Conservation (phyloP, 345 rosid species). For the Corchorus olitorius region DNA sequence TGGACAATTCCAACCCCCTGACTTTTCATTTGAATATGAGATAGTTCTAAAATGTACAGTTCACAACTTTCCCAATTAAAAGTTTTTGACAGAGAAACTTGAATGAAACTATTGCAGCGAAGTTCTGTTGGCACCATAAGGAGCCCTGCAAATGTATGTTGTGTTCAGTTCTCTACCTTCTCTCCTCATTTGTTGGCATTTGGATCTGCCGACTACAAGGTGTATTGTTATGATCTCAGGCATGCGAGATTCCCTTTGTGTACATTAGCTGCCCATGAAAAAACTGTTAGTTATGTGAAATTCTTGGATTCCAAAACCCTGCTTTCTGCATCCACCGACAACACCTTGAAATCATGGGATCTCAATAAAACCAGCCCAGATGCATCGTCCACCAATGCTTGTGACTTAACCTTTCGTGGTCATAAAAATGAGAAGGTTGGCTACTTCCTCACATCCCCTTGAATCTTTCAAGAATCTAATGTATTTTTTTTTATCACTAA, state of each 20-base stretch:
- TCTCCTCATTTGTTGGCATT: constrained; percentile 71
- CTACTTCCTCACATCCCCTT: constrained; percentile 17
- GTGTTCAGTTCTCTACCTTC: constrained; percentile 76
- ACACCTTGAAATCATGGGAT: constrained; percentile 86
- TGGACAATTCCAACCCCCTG: background rate
- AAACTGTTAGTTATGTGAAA: constrained; percentile 88
- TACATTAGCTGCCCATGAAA: constrained; percentile 72
- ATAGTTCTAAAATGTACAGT: background rate
- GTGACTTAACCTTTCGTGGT: constrained; percentile 68
- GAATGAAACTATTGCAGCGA: constrained; percentile 53
- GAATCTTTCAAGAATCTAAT: constrained; percentile 3
- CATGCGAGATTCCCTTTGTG: constrained; percentile 71
- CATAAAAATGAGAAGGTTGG: constrained; percentile 88
- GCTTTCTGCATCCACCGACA: constrained; percentile 94
- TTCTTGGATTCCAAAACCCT: constrained; percentile 79
- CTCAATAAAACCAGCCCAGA: constrained; percentile 55
- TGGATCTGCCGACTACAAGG: constrained; percentile 85
- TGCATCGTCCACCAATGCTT: constrained; percentile 54
- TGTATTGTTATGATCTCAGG: constrained; percentile 82
- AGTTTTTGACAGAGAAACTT: constrained; percentile 1
- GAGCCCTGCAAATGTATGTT: constrained; percentile 83
- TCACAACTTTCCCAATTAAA: background rate
- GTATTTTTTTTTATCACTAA: constrained; percentile 17
- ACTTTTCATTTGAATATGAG: background rate
- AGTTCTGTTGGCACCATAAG: constrained; percentile 62